A percentile compares a stretch with the other conserved stretches of the same genome.
Evolutionary conservation across 306 rosid genomes (phyloP).

Genomic region (Fragaria vesca): DNA sequence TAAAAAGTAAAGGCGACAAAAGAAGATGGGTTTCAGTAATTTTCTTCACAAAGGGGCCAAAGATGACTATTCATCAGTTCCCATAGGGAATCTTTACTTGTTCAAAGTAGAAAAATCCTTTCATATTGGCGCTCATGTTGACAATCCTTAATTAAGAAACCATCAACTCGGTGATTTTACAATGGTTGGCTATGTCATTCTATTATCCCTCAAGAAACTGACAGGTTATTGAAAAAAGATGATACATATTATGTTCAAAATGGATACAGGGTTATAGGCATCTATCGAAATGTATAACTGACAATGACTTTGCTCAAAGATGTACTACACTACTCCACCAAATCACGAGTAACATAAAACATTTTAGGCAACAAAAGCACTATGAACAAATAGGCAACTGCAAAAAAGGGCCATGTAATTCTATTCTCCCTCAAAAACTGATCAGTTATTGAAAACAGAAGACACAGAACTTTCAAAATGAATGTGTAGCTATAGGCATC

Average conservation of each 20-base stretch:
- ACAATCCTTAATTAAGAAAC: background rate
- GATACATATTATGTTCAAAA: background rate
- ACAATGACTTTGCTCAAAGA: conserved; percentile 1
- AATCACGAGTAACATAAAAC: background rate
- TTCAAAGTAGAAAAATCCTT: background rate
- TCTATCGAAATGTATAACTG: background rate
- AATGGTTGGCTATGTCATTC: background rate
- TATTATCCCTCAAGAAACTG: background rate
- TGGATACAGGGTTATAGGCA: background rate
- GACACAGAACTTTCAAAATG: background rate
- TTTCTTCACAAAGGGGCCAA: background rate
- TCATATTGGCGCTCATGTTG: background rate
- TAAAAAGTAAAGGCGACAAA: background rate
- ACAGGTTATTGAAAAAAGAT: background rate
- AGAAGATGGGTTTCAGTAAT: background rate
- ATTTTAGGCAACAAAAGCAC: background rate
- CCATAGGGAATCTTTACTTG: background rate
- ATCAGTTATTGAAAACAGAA: background rate
- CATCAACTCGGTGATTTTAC: background rate
- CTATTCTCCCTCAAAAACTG: background rate
- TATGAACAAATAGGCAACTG: background rate
- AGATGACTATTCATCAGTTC: background rate
- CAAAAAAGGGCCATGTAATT: background rate
- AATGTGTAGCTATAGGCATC: background rate
- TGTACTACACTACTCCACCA: background rate